Base-by-base conservation (phyloP, 2,329 filamentous ascomycete genomes). In the Aurifilum marmelostoma region DNA sequence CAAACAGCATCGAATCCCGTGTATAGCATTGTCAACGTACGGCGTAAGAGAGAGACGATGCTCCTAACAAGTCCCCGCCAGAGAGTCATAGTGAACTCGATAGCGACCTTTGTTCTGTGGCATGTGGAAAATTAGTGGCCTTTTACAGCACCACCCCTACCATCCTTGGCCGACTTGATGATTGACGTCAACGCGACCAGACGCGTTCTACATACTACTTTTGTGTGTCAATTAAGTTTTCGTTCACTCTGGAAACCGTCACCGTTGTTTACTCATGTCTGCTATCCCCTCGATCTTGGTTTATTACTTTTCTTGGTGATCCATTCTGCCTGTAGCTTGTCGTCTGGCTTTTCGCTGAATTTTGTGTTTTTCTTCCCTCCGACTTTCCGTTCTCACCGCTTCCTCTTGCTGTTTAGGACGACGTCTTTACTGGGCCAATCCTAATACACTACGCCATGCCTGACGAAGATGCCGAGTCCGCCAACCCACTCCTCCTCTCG, bases 401-500 rank as follows among this genome's bases (percentile, higher is more conserved):
- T 58, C 21, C 12, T 24, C 34, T 16, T 60, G 21, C 18, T 60
- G n/a, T n/a, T n/a, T 32, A 34, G 29, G 34, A 37, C 29, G 29
- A 21, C 56, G 24, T 12, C 52, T 7, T 29, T 34, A 18, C 27
- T 59, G 27, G 58, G 18, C n/a, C 34, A 27, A 27, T 18, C 21
- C 32, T 41, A 62, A 27, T 3, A 62, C 60, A 54, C 50, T 62
- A 43, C 61, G 68, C 54, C 61, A 71, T 71, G 69, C 61, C 69
- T 27, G 41, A 27, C 16, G 39, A 27, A 39, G 75, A 80, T 39
- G 79, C 77, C 29, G 74, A 82, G 37, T 90, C 87, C 72, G 85
- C 88, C 21, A 96, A 96, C 74, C 89, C 92, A 6, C 83, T 92
- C 54, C 84, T 93, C 11, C 83, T 94, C 14, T 80, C 81, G 72